A percentile compares a stretch with the other conserved stretches of the same genome.
Evolutionary conservation across 176 grass and related monocot species (phyloP).

Genomic region (Zoysia pacifica): DNA sequence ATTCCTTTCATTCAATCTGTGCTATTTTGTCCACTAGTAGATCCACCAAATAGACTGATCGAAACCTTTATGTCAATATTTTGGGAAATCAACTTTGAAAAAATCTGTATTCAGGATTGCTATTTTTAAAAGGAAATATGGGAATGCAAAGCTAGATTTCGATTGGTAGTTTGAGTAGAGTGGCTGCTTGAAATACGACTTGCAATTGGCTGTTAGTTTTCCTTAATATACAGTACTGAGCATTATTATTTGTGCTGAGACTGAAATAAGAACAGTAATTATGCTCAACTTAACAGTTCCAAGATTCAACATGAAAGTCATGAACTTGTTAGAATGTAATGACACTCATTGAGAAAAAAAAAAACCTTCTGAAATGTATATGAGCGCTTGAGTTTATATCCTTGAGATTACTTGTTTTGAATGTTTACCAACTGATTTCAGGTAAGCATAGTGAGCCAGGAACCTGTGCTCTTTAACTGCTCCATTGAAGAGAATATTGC

Average conservation of each 20-base stretch:
- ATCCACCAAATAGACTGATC: conserved; percentile 1
- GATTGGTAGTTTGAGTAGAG: background rate
- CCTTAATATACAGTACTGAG: background rate
- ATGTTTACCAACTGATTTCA: conserved; percentile 46
- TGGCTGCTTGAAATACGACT: conserved; percentile 3
- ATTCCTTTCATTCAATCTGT: conserved; percentile 14
- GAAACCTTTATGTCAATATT: background rate
- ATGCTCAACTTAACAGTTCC: background rate
- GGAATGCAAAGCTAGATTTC: conserved; percentile 7
- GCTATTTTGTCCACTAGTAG: background rate
- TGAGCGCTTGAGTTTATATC: background rate
- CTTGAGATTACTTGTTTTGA: conserved; percentile 30
- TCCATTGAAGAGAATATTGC: conserved; percentile 96
- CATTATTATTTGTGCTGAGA: background rate
- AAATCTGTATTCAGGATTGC: background rate
- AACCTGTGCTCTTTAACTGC: conserved; percentile 93
- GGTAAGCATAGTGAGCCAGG: conserved; percentile 99
- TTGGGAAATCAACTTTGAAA: background rate
- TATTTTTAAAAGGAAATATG: background rate
- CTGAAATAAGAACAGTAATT: background rate
- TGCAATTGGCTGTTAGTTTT: conserved; percentile 1
- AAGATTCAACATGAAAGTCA: background rate
- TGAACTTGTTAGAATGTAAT: background rate
- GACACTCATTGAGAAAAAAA: background rate
- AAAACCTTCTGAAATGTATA: background rate